A percentile compares a stretch with the other conserved stretches of the same genome.
Conservation (phyloP, 2,329 filamentous ascomycete genomes). For the Penicillium palitans region DNA sequence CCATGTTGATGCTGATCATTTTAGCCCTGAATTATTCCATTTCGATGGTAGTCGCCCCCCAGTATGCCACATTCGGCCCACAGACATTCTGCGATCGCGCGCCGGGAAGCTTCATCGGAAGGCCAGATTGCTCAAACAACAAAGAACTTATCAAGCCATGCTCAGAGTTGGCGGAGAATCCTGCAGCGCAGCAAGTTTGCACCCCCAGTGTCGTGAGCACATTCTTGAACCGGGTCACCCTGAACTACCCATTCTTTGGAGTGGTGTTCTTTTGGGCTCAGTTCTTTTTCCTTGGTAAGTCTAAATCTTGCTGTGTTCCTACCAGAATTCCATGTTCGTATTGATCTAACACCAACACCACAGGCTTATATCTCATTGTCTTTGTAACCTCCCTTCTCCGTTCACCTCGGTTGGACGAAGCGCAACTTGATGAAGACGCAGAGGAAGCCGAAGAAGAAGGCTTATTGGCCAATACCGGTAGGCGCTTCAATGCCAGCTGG, state of each 20-base stretch:
- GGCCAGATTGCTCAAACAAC: constrained; percentile 70
- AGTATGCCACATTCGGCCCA: constrained; percentile 91
- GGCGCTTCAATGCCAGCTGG: constrained; percentile 84
- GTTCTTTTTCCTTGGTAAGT: constrained; percentile 75
- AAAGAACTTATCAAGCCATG: constrained; percentile 75
- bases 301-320: background rate
- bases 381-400: constrained; percentile 78
- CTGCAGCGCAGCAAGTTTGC: constrained; percentile 76
- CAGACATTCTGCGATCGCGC: constrained; percentile 88
- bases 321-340: background rate
- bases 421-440: constrained; percentile 81
- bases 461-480: constrained; percentile 76
- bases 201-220: constrained; percentile 89
- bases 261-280: constrained; percentile 94
- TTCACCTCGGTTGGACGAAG: constrained; percentile 73
- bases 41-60: constrained; percentile 90
- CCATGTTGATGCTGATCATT: constrained; percentile 84
- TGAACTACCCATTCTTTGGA: constrained; percentile 95
- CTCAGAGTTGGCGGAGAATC: constrained; percentile 70
- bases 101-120: constrained; percentile 60
- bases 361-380: constrained; percentile 73
- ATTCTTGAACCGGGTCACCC: constrained; percentile 86
- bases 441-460: constrained; percentile 94
- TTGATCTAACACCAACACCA: background rate
- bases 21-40: constrained; percentile 91